phyloP scores from a whole-genome alignment of 148 eudicot species.

The Amaranthus palmeri region DNA sequence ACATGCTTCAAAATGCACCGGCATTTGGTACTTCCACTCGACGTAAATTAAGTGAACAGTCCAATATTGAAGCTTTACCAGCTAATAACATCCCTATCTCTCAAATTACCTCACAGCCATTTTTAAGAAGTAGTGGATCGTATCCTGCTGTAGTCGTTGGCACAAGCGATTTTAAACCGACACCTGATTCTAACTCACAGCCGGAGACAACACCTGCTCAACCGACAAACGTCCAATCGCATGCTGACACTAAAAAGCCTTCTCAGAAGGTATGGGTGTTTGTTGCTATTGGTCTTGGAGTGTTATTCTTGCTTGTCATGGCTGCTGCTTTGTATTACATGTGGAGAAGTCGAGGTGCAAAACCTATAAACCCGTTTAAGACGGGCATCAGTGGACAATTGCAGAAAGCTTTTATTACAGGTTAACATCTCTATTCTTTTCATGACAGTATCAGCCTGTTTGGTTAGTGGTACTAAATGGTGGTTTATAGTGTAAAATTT shows the following conservation, averaged over 20 bases:
- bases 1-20: constrained; percentile 20
- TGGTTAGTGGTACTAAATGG: background rate
- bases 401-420: constrained; percentile 93
- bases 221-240: constrained; percentile 12
- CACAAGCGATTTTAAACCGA: constrained; percentile 24
- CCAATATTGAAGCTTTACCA: constrained; percentile 62
- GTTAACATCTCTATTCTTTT: constrained; percentile 28
- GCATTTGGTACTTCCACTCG: constrained; percentile 27
- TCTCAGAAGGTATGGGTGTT: constrained; percentile 47
- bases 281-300: constrained; percentile 40
- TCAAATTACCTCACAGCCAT: constrained; percentile 33
- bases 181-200: constrained; percentile 21
- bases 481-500: accelerated
- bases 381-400: constrained; percentile 95
- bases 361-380: constrained; percentile 73
- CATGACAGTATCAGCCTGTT: background rate
- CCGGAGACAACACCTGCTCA: constrained; percentile 17
- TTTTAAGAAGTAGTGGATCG: constrained; percentile 74
- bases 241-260: constrained; percentile 17
- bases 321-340: constrained; percentile 28
- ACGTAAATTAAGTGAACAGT: constrained; percentile 63
- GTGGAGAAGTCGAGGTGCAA: constrained; percentile 53
- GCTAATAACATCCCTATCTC: constrained; percentile 24
- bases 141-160: constrained; percentile 55
- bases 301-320: constrained; percentile 38